Conservation (phyloP, 2,329 filamentous ascomycete species). For the Raffaelea ambrosiae region DNA sequence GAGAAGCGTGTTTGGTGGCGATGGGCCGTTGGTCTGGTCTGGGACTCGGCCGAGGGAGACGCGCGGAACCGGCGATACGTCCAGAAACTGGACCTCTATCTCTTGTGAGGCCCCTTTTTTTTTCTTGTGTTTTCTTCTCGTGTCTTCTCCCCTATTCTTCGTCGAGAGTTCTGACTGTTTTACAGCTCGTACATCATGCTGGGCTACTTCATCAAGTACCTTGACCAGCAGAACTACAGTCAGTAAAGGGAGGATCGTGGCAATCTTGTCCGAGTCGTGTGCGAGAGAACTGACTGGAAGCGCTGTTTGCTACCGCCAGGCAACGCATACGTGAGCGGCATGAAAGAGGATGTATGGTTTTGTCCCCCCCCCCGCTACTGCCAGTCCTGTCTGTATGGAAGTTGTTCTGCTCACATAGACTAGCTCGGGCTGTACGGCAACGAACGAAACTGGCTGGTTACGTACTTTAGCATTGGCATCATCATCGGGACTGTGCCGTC, state of each 20-base stretch:
- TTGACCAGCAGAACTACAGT: slow-evolving; percentile 23
- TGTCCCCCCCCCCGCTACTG: neutral
- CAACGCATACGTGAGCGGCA: slow-evolving; percentile 28
- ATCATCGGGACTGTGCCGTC: slow-evolving; percentile 51
- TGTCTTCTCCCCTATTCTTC: too few species aligned
- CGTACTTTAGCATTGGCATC: slow-evolving; percentile 38
- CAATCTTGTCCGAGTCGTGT: too few species aligned
- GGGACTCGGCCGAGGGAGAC: slow-evolving; percentile 12
- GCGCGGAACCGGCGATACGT: slow-evolving; percentile 9
- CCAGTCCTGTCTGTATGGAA: neutral
- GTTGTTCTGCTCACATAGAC: neutral
- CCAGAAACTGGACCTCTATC: slow-evolving; percentile 8
- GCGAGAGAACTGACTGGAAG: slow-evolving; percentile 10
- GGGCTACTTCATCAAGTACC: slow-evolving; percentile 46
- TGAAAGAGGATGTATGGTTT: slow-evolving; percentile 29
- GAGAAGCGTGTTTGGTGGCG: slow-evolving; percentile 5
- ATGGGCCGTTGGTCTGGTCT: slow-evolving; percentile 5
- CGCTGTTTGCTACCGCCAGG: too few species aligned
- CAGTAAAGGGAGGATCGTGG: too few species aligned
- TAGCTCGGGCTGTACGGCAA: slow-evolving; percentile 26
- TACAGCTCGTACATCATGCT: slow-evolving; percentile 30
- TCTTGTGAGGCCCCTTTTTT: neutral
- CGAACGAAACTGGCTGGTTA: slow-evolving; percentile 27
- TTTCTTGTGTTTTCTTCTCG: too few species aligned
- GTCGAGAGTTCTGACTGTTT: neutral